These are phyloP conservation scores for Annulohypoxylon nitens DNA, from an alignment of 495 filamentous ascomycete genomes.

Conservation along the genomic window DNA sequence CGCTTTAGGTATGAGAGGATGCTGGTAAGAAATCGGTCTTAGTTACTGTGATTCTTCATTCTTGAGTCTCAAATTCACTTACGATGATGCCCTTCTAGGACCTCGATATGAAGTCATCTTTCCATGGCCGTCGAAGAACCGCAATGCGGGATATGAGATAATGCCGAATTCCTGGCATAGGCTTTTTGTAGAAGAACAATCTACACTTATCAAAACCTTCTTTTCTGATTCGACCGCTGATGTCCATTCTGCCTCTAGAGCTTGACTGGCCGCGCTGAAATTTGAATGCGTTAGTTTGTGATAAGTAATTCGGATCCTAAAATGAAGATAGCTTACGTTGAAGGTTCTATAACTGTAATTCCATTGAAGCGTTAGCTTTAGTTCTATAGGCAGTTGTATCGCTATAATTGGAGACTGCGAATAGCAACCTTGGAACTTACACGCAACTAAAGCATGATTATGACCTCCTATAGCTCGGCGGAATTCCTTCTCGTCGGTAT, in stretches of 20 bases:
- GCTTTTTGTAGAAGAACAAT: constrained; percentile 56
- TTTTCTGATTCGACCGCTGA: constrained; percentile 46
- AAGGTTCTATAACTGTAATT: constrained; percentile 46
- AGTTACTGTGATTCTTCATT: constrained; percentile 2
- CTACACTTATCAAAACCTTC: constrained; percentile 54
- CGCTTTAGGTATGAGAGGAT: constrained; percentile 59
- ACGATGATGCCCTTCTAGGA: constrained; percentile 55
- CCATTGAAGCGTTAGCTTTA: constrained; percentile 6
- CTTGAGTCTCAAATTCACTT: constrained; percentile 24
- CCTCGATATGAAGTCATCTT: constrained; percentile 57
- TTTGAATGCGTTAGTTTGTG: constrained; percentile 15
- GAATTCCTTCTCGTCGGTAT: constrained; percentile 50
- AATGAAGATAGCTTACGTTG: constrained; percentile 44
- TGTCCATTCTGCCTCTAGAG: constrained; percentile 58
- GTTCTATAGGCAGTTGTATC: neutral
- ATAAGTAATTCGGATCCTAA: neutral
- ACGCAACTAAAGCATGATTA: constrained; percentile 59
- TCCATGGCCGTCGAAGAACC: constrained; percentile 56
- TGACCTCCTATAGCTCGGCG: constrained; percentile 48
- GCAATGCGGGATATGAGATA: constrained; percentile 62
- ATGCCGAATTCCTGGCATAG: constrained; percentile 57
- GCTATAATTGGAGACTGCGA: neutral
- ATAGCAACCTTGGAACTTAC: constrained; percentile 55
- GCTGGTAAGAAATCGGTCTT: constrained; percentile 38
- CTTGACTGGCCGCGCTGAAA: constrained; percentile 53